These are phyloP conservation scores for Austroboletus olivaceoglutinosus DNA, from an alignment of 1,284 basidiomycete genomes.

Conservation along the genomic window DNA sequence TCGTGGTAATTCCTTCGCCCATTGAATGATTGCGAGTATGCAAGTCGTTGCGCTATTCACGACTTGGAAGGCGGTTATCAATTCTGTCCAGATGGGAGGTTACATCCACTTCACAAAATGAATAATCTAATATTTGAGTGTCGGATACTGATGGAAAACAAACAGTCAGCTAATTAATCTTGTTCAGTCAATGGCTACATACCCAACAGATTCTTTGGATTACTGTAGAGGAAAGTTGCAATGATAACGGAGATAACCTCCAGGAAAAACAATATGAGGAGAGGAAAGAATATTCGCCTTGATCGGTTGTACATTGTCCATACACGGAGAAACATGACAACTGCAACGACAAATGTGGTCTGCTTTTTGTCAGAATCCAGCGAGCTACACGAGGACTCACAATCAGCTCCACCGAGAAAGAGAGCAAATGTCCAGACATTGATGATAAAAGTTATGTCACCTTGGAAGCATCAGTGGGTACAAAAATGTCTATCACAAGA, in stretches of 20 bases:
- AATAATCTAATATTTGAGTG: no score
- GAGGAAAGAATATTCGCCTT: neutral
- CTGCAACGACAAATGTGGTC: neutral
- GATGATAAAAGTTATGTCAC: neutral
- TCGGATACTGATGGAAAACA: no score
- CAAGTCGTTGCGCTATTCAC: no score
- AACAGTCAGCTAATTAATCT: no score
- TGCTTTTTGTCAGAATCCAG: no score
- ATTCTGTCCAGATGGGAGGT: no score
- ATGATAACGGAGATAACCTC: neutral
- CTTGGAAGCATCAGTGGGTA: neutral
- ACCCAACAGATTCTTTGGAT: no score
- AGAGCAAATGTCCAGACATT: neutral
- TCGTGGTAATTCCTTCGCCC: neutral
- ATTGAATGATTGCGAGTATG: neutral
- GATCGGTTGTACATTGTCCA: conserved; percentile 1
- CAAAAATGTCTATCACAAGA: no score
- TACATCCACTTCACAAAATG: no score
- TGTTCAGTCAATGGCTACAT: no score
- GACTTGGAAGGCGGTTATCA: no score
- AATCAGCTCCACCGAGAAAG: neutral
- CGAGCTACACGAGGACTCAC: neutral
- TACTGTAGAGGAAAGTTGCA: no score
- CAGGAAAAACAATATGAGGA: neutral
- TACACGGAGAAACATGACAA: neutral